Conservation (phyloP, 352 stramenopile species). For the Globisporangium heterothallicum region DNA sequence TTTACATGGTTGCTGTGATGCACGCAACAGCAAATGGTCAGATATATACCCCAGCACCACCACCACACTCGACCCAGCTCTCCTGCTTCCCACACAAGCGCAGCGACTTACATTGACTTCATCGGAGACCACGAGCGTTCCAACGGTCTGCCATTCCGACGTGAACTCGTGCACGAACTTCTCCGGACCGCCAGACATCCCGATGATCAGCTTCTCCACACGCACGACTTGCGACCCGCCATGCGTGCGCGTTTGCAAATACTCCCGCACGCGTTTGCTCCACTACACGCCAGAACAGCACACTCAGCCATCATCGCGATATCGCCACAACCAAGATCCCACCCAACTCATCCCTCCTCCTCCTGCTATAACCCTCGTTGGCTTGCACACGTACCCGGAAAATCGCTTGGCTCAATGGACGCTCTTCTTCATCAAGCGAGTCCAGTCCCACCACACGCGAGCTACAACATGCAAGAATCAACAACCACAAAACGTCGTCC, state of each 20-base stretch:
- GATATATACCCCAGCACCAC: background rate
- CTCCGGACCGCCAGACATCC: conserved; percentile 33
- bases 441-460: conserved; percentile 39
- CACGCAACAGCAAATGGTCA: background rate
- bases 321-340: background rate
- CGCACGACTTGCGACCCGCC: background rate
- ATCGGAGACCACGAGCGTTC: conserved; percentile 46
- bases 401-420: conserved; percentile 25
- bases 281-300: conserved; percentile 24
- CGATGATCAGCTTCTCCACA: conserved; percentile 45
- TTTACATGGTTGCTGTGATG: conserved; percentile 21
- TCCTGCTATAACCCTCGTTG: background rate
- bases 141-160: conserved; percentile 34
- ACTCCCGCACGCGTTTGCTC: conserved; percentile 32
- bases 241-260: conserved; percentile 4
- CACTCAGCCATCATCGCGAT: background rate
- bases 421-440: conserved; percentile 20
- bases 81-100: too few relatives aligned
- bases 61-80: background rate
- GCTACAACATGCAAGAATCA: too few relatives aligned
- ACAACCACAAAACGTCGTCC: conserved; percentile 1
- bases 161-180: conserved; percentile 45
- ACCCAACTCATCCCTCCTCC: background rate
- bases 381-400: conserved; percentile 40
- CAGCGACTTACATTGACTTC: conserved; percentile 30